Base-by-base conservation (phyloP, 106 monocot genomes). In the Dioscorea zingiberensis region DNA sequence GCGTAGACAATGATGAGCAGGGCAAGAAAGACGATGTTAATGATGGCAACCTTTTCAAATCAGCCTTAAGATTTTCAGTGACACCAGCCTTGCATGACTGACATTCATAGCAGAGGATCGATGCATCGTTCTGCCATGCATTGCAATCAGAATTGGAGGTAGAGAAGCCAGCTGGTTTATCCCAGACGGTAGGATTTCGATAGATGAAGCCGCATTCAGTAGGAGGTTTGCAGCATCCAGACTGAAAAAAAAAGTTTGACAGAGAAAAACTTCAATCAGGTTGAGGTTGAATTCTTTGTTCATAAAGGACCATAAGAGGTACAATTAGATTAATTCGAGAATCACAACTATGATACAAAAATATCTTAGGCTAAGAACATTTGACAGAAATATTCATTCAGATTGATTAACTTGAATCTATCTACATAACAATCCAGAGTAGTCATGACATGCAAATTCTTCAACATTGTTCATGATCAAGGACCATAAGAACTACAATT, bases 1-100 rank as follows among this genome's bases (percentile, higher is more conserved):
- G 57, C 7, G 57, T 57, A 57, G 22, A 57, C 57, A 3, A 57
- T 24, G 1, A 57, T 25, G 23, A 57, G 57, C 9, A 57, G 22
- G 21, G 24, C 57, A 0, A 57, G 8, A 21, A 24, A 57, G 24
- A 57, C 22, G 57, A 57, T 57, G 57, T 57, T 57, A 21, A 57
- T 57, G 57, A 25, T 57, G 23, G 57, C 57, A 22, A 57, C 23
- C 57, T 57, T 57, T 57, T 57, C 57, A 19, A 57, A 21, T 57
- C 21, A 57, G 18, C 1, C 57, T 25, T 57, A 3, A 57, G 57
- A 21, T 57, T 23, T 0, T 17, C 57, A 4, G 15, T 2, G 19
- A 51, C 51, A 51, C 51, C 51, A 0, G 51, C 51, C 14, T 51
- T 51, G 13, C 51, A 57, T 12, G 57, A 57, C 21, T 25, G 57